A percentile compares a stretch with the other conserved stretches of the same genome.
phyloP scores from a whole-genome alignment of 345 rosid genomes.

The Rhodomyrtus tomentosa region DNA sequence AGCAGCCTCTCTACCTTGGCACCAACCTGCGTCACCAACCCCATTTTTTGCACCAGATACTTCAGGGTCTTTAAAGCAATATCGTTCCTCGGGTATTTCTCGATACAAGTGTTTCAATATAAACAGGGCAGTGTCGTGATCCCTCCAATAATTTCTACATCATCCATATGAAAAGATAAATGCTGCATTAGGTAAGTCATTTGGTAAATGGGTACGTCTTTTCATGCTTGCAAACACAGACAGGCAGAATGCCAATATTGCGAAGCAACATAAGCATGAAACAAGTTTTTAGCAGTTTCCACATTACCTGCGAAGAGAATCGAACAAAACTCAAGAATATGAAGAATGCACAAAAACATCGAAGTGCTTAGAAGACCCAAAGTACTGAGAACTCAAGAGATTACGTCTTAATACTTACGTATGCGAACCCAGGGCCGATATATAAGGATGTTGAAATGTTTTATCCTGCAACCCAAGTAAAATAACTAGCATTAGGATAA shows the following conservation, averaged over 20 bases:
- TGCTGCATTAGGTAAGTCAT: not conserved
- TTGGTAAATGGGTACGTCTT: not conserved
- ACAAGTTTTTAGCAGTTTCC: not conserved
- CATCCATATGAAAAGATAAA: not conserved
- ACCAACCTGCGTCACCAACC: slow-evolving; percentile 26
- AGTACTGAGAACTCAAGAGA: not conserved
- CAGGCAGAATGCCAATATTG: not conserved
- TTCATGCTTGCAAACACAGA: not conserved
- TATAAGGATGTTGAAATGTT: slow-evolving; percentile 89
- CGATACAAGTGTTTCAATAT: slow-evolving; percentile 75
- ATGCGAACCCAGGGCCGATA: slow-evolving; percentile 89
- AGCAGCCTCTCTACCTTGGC: slow-evolving; percentile 24
- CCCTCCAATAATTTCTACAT: slow-evolving; percentile 97
- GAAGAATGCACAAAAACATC: not conserved
- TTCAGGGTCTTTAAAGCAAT: slow-evolving; percentile 12
- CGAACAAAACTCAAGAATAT: not conserved
- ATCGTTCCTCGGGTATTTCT: slow-evolving; percentile 53
- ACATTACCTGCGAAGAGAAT: not conserved
- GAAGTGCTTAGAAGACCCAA: not conserved
- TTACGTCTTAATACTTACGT: slow-evolving; percentile 43
- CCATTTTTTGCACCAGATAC: slow-evolving; percentile 18
- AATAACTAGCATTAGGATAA: not conserved
- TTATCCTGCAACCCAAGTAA: slow-evolving; percentile 44
- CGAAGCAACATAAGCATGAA: not conserved
- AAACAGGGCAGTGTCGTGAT: slow-evolving; percentile 82